Conservation (phyloP, 371 early-diverging fungal genomes). For the Gilbertella persicaria region DNA sequence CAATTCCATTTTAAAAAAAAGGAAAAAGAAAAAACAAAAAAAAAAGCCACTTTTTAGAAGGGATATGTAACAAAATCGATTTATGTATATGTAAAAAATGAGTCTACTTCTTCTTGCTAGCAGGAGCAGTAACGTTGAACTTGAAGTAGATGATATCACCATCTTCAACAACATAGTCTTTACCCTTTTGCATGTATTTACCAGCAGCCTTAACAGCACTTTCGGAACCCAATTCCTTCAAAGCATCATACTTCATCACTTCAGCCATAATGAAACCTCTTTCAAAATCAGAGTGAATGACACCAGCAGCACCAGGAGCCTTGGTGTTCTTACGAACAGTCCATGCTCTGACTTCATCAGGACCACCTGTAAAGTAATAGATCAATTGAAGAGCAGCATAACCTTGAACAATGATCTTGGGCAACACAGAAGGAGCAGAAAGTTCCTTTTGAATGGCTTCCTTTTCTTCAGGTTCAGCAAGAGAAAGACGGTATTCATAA, state of each 20-base stretch:
- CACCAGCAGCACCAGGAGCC: constrained; percentile 97
- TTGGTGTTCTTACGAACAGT: constrained; percentile 90
- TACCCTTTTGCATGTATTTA: constrained; percentile 94
- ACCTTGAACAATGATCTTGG: constrained; percentile 93
- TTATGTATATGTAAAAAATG: too few species aligned
- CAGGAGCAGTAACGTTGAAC: constrained; percentile 54
- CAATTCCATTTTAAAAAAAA: neutral
- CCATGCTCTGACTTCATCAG: constrained; percentile 96
- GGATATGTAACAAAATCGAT: too few species aligned
- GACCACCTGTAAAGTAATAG: constrained; percentile 98
- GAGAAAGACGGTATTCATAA: constrained; percentile 67
- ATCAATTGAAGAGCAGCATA: constrained; percentile 89
- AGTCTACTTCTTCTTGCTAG: constrained; percentile 33
- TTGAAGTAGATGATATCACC: constrained; percentile 88
- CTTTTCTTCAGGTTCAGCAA: constrained; percentile 59
- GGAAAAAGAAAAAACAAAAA: neutral
- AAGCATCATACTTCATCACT: constrained; percentile 87
- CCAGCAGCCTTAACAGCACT: constrained; percentile 93
- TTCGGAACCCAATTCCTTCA: constrained; percentile 83
- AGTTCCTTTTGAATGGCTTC: constrained; percentile 63
- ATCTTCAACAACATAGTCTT: constrained; percentile 93
- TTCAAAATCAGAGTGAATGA: constrained; percentile 92
- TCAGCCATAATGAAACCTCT: constrained; percentile 98
- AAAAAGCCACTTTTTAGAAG: too few species aligned
- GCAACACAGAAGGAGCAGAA: constrained; percentile 69